Evolutionary conservation across 805 yeast genomes (phyloP), one percentile per base, ranked within the genome.

Genomic region (Cyberlindnera veronae): DNA sequence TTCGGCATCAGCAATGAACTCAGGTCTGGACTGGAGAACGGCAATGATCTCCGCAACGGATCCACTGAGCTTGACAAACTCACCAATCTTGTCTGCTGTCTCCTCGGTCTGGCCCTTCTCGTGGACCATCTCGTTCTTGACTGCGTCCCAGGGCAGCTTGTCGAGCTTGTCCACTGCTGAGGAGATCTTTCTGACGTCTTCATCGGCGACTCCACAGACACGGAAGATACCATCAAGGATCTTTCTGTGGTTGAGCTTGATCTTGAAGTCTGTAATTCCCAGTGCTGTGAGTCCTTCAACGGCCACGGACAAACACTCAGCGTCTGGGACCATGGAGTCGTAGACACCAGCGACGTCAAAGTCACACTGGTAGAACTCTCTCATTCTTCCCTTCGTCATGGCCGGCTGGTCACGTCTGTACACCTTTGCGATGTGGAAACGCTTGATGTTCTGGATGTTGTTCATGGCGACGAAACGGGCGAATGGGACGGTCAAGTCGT

Each of bases 381-480:
- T 85, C 99, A 93, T 93, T 67, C 99, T 79, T 46, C 99, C 99
- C 67, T 93, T 93, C 37, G 98, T 91, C 99, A 93, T 93, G 8
- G 99, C 99, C 5, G 99, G 99, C 67, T 93, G 99, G 63, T 93
- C 99, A 68, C 99, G 84, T 71, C 99, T 81, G 68, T 93, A 93
- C 39, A 93, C 99, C 64, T 93, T 93, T 53, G 99, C 99, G 50
- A 93, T 87, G 68, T 93, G 99, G 63, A 80, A 93, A 61, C 99
- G 77, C 68, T 93, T 93, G 66, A 93, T 91, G 58, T 72, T 77
- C 54, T 87, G 82, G 46, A 93, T 77, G 55, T 86, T 88, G 69
- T 93, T 93, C 87, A 88, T 85, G 15, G 99, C 99, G 40, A 91
- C 95, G 58, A 76, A 93, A 61, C 99, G 78, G 12, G 99, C 99